Evolutionary conservation across 2,329 filamentous ascomycete genomes (phyloP).

Genomic region (Botrytis medusae): DNA sequence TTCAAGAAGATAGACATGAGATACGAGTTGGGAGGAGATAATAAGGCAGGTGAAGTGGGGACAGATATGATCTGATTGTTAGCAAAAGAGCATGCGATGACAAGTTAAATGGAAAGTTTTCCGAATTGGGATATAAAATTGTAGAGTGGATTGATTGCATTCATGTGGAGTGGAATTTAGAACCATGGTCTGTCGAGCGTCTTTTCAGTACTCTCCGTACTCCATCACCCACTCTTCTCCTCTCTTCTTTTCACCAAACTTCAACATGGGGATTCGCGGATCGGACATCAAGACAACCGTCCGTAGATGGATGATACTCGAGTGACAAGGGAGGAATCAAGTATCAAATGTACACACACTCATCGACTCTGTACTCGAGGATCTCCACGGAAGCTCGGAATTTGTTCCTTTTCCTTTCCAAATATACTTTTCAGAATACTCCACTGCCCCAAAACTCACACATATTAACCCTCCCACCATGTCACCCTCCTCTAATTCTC

Average conservation of each 20-base stretch:
- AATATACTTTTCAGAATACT: neutral
- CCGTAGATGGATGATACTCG: neutral
- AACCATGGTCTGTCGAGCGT: neutral
- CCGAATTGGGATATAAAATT: neutral
- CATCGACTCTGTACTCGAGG: neutral
- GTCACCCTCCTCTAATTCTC: neutral
- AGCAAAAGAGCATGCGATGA: neutral
- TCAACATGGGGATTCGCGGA: neutral
- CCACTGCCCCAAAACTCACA: neutral
- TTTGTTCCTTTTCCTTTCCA: neutral
- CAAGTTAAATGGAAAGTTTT: neutral
- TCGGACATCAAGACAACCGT: neutral
- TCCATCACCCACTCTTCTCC: neutral
- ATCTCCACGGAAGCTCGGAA: neutral
- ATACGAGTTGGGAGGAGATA: neutral
- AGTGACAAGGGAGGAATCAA: neutral
- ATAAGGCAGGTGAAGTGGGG: neutral
- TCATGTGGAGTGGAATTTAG: neutral
- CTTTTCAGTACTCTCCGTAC: neutral
- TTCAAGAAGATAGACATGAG: constrained; percentile 48
- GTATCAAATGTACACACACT: neutral
- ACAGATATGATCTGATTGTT: neutral
- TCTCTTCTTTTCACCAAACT: neutral
- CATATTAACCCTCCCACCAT: neutral
- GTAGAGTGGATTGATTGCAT: neutral